Conservation (phyloP, 1,139 yeast genomes). For the Saccharomyces hybrid region DNA sequence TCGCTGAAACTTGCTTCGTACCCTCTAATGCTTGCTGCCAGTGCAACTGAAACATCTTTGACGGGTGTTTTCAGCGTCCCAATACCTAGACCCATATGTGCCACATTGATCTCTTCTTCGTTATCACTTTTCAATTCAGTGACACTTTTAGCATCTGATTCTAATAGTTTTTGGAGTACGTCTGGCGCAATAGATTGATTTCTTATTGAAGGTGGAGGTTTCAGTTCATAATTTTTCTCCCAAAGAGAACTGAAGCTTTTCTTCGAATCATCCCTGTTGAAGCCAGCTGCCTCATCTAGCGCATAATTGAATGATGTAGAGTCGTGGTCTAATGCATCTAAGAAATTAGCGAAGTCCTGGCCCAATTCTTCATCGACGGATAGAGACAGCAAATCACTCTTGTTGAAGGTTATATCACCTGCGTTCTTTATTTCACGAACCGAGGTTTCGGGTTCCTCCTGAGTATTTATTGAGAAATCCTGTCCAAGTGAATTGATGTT, state of each 20-base stretch:
- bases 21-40: slow-evolving; percentile 11
- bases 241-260: slow-evolving; percentile 4
- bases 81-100: slow-evolving; percentile 1
- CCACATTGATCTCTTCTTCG: slow-evolving; percentile 4
- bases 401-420: not conserved
- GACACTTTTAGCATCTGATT: not conserved
- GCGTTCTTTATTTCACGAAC: not conserved
- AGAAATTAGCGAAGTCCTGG: slow-evolving; percentile 8
- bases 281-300: not conserved
- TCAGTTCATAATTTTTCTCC: slow-evolving; percentile 6
- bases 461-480: not conserved
- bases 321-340: slow-evolving; percentile 9
- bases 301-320: slow-evolving; percentile 6
- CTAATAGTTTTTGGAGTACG: not conserved
- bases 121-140: not conserved
- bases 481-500: not conserved
- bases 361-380: slow-evolving; percentile 7
- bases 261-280: slow-evolving; percentile 1
- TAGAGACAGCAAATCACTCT: slow-evolving; percentile 7
- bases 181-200: not conserved
- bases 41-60: slow-evolving; percentile 9
- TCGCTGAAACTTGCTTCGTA: slow-evolving; percentile 2
- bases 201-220: not conserved
- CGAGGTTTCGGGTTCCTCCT: not conserved
- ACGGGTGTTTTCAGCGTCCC: slow-evolving; percentile 10